Percentiles rank a stretch among this genome's conserved stretches.
Conservation (phyloP, 306 rosid species). For the Medicago ruthenica region DNA sequence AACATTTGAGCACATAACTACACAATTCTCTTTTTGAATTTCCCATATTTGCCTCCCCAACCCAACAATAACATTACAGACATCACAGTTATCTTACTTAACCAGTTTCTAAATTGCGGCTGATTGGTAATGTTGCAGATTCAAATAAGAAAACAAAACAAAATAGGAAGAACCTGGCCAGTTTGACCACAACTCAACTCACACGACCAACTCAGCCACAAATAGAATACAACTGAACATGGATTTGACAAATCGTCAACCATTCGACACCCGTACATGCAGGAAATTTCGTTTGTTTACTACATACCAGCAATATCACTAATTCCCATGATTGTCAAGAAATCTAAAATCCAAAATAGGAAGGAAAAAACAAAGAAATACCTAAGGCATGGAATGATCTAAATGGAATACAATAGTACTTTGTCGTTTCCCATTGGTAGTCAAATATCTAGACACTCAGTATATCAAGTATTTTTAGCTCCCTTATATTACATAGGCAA, state of each 20-base stretch:
- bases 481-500: not conserved
- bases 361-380: too few species aligned
- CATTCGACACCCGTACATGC: constrained; percentile 2
- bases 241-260: not conserved
- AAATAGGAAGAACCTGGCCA: not conserved
- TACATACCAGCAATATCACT: not conserved
- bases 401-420: not conserved
- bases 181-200: not conserved
- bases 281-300: not conserved
- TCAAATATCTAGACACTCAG: not conserved
- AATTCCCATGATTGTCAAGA: not conserved
- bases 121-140: constrained; percentile 16
- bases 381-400: not conserved
- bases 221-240: not conserved
- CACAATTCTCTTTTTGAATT: constrained; percentile 10
- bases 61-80: not conserved
- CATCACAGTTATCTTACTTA: constrained; percentile 11
- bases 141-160: not conserved
- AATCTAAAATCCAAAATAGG: not conserved
- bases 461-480: not conserved
- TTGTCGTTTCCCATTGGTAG: not conserved
- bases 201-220: constrained; percentile 14
- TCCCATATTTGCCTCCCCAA: not conserved
- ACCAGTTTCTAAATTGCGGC: not conserved
- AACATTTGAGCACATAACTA: constrained; percentile 10